Evolutionary conservation across 225 moss, liverwort and hornwort genomes (phyloP), one percentile per base, ranked within the genome.

Genomic region (Takakia lepidozioides): DNA sequence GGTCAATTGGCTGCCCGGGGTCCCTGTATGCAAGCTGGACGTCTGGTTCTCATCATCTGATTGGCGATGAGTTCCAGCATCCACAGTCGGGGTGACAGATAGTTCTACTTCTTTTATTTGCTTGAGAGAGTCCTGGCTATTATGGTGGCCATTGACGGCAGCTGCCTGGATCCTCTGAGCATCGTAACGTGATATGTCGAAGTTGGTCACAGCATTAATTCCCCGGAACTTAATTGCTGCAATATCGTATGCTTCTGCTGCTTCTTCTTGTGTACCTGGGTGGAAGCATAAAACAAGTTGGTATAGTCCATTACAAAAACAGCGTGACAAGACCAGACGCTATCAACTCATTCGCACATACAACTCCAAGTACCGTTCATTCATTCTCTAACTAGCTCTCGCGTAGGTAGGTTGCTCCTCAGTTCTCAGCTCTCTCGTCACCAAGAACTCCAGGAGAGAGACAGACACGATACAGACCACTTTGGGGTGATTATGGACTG

Each of bases 191-290:
- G 90, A 90, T 69, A 98, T 98, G 60, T 98, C 95, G 56, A 98
- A 98, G 74, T 98, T 98, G 9, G 95, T 98, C 54, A 98, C 95
- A 0, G 90, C 90, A 47, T 98, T 98, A 46, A 90, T 98, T 25
- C 95, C 95, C 11, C 90, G 82, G 48, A 98, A 98, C 65, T 98
- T 98, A 34, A 98, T 98, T 6, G 95, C 95, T 6, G 95, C 95
- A 15, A 98, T 85, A 65, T 98, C 95, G 50, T 98, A 98, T 0
- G 95, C 95, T 59, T 98, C 95, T 0, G 95, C 95, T n/a, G 95
- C 95, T 61, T 98, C 95, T 64, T 98, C 95, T 32, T 98, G 95
- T 15, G 95, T 98, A 63, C 95, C 95, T 98, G 73, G 32, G n/a
- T n/a, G n/a, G n/a, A n/a, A n/a, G n/a, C n/a, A n/a, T n/a, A n/a